Base-by-base conservation (phyloP, 2,329 filamentous ascomycete species). In the Aspergillus brasiliensis region DNA sequence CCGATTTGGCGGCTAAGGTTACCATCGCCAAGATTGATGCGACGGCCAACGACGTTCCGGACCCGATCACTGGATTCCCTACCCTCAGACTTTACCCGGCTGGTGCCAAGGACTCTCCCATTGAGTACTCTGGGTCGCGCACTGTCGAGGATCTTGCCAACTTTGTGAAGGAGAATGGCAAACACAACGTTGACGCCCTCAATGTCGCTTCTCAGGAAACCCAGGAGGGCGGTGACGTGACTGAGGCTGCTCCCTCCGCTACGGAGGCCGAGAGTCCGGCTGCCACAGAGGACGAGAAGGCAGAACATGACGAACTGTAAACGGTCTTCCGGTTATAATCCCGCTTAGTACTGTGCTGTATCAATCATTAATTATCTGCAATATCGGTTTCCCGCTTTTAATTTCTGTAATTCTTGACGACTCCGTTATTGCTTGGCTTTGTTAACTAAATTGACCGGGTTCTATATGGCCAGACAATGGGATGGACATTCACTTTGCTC, bases 51-150 rank as follows among this genome's bases (percentile, higher is more conserved):
- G 95, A 99, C 72, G 91, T 98, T 60, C 95, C 95, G 60, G 94
- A 98, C 79, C 91, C 97, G 82, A 92, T 99, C 74, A 87, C 91
- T 79, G 95, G 95, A 66, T 99, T 99, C 90, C 95, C 95, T 59
- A 99, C 95, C 78, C 97, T 99, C 86, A 98, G 98, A 87, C 87
- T 99, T 69, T 99, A 88, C 90, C 87, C 91, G 66, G 95, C 95
- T 71, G 93, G 92, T 73, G 84, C 85, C 80, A 99, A 99, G 88
- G 84, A 85, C 73, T 83, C 87, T 69, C 91, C 95, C 61, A 79
- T 97, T 65, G 91, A 92, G 70, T 99, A 97, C 86, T 85, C 84
- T 66, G 95, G 95, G 71, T 86, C 89, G 66, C 92, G 95, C 73
- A 95, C 92, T 57, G 82, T 97, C 58, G 91, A 97, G 82, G 95